Evolutionary conservation across 1,139 yeast species (phyloP), one percentile per base, ranked within the genome.

Genomic region (Candida smagusa): DNA sequence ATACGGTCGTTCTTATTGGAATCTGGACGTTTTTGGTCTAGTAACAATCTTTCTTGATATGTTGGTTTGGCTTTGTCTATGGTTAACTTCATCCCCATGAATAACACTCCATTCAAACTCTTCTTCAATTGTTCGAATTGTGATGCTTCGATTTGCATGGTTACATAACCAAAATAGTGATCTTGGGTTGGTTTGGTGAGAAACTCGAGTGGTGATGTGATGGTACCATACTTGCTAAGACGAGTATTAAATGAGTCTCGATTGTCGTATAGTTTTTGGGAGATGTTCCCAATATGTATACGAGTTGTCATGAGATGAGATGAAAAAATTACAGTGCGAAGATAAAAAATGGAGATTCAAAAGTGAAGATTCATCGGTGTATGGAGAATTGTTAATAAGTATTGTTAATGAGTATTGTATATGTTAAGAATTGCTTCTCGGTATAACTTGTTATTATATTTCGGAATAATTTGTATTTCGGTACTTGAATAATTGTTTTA

Each of bases 261-360:
- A 23, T 66, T 64, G 3, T 65, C 65, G 2, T 76, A 73, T 11
- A 85, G 64, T 13, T 65, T 61, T 2, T 70, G 59, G 2, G 92
- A 79, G 30, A 86, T 72, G 40, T 80, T 74, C 9, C 95, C 92
- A 9, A 86, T 77, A 52, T 81, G 84, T n/a, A 85, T 54, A 33
- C 90, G 55, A 35, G 54, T 50, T 22, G 48, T 53, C 28, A 50
- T 47, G 28, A 37, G 39, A 34, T 34, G 39, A 39, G 36, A 6
- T 22, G 16, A 25, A 37, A 25, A 19, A 32, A 9, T 31, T 16
- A 28, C 12, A 27, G 30, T 28, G 30, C 30, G 28, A 11, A 25
- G 28, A 25, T 16, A 16, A 16, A 16, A 16, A 16, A 16, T 16
- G 5, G 19, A 3, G 19, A 16, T 16, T 16, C 19, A 16, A 25